Conservation (phyloP, 2,329 filamentous ascomycete genomes). For the Didymosphaeria variabile region DNA sequence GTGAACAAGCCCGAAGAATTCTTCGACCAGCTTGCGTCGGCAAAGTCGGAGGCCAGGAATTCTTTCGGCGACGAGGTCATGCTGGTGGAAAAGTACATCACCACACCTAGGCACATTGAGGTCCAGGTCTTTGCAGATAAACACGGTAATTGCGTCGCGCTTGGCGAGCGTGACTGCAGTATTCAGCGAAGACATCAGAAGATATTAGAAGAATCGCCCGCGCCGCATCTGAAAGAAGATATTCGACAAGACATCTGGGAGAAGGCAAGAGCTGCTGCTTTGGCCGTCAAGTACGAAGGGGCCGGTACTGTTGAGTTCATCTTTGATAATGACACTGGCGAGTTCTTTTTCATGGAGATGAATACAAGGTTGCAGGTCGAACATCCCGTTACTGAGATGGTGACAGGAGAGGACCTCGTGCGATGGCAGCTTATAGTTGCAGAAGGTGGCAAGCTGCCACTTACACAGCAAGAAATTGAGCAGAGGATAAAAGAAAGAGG, state of each 20-base stretch:
- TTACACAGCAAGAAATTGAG: constrained; percentile 72
- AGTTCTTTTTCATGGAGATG: constrained; percentile 78
- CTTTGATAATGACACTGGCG: constrained; percentile 71
- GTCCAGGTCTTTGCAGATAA: constrained; percentile 74
- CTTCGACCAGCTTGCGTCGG: constrained; percentile 67
- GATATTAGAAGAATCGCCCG: constrained; percentile 72
- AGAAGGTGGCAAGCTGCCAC: constrained; percentile 71
- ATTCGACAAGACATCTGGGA: constrained; percentile 72
- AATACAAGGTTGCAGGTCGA: constrained; percentile 91
- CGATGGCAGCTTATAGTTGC: constrained; percentile 95
- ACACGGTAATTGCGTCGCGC: constrained; percentile 70
- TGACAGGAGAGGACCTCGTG: constrained; percentile 81
- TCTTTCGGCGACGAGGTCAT: constrained; percentile 74
- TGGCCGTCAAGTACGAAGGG: constrained; percentile 71
- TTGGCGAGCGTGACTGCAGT: constrained; percentile 73
- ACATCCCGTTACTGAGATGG: constrained; percentile 89
- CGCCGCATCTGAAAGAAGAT: constrained; percentile 67
- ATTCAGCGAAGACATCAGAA: constrained; percentile 73
- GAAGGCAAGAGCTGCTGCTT: constrained; percentile 69
- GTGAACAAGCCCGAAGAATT: constrained; percentile 67
- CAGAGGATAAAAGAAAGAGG: constrained; percentile 77
- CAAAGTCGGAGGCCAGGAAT: constrained; percentile 70
- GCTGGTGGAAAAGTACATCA: constrained; percentile 74
- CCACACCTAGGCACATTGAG: constrained; percentile 71
- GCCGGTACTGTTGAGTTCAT: constrained; percentile 75